Conservation (phyloP, 441 rosid species). For the Melastoma candidum region DNA sequence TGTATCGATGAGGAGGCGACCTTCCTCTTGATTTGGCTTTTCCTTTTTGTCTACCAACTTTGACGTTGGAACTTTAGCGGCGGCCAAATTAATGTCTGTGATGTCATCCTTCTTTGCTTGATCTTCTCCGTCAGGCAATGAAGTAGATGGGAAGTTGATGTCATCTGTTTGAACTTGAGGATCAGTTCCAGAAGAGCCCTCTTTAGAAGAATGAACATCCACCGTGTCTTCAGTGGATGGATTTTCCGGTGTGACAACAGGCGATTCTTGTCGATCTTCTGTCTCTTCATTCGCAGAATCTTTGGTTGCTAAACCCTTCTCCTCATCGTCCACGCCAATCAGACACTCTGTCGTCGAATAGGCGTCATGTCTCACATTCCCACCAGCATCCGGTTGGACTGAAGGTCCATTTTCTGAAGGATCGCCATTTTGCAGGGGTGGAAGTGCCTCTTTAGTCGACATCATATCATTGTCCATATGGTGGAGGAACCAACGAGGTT, state of each 20-base stretch:
- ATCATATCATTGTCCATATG: slow-evolving; percentile 45
- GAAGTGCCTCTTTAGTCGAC: slow-evolving; percentile 26
- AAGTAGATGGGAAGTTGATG: too few relatives aligned
- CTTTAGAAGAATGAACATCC: too few relatives aligned
- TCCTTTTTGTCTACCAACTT: slow-evolving; percentile 23
- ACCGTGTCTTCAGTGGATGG: too few relatives aligned
- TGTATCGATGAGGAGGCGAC: slow-evolving; percentile 68
- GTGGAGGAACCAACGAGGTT: not conserved
- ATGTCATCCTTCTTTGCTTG: slow-evolving; percentile 8
- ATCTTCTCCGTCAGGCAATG: slow-evolving; percentile 4
- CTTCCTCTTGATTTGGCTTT: slow-evolving; percentile 22
- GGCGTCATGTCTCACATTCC: slow-evolving; percentile 9
- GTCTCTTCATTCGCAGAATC: too few relatives aligned
- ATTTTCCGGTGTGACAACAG: too few relatives aligned
- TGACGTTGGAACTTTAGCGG: slow-evolving; percentile 12
- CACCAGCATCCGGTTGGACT: slow-evolving; percentile 17
- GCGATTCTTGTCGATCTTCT: too few relatives aligned
- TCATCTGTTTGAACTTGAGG: too few relatives aligned
- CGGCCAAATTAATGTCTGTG: slow-evolving; percentile 17
- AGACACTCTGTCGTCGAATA: too few relatives aligned
- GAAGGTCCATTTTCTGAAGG: slow-evolving; percentile 16
- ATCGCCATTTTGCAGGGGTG: slow-evolving; percentile 20
- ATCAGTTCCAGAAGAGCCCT: too few relatives aligned
- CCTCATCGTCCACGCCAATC: too few relatives aligned
- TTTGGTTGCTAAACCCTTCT: too few relatives aligned